These are phyloP conservation scores for Bipolaris bicolor DNA, from an alignment of 2,329 filamentous ascomycete genomes.

Conservation along the genomic window DNA sequence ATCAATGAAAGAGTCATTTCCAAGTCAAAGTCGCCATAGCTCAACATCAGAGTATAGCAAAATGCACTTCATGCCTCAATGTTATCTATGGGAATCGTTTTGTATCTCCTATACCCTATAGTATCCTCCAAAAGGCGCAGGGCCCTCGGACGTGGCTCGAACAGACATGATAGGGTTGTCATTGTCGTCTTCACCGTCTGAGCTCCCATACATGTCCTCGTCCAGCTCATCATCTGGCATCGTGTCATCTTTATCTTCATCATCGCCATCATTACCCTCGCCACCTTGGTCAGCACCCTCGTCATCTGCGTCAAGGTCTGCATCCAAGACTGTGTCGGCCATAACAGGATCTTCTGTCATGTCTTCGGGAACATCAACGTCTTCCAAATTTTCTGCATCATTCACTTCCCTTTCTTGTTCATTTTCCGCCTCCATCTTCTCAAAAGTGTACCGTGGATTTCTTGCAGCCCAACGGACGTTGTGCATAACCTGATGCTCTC, in stretches of 20 bases:
- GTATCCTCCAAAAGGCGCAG: conserved; percentile 33
- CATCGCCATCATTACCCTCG: conserved; percentile 15
- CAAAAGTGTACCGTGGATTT: conserved; percentile 44
- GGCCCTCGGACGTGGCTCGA: conserved; percentile 25
- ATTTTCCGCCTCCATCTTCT: conserved; percentile 33
- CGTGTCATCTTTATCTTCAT: conserved; percentile 24
- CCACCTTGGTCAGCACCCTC: conserved; percentile 25
- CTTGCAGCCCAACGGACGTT: conserved; percentile 40
- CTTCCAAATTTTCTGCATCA: conserved; percentile 25
- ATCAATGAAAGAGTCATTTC: neutral
- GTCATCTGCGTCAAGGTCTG: conserved; percentile 27
- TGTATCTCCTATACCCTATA: conserved; percentile 21
- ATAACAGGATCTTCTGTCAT: conserved; percentile 40
- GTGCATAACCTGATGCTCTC: conserved; percentile 43
- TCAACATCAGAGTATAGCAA: neutral
- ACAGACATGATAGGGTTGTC: conserved; percentile 18
- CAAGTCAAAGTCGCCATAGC: neutral
- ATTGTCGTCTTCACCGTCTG: conserved; percentile 22
- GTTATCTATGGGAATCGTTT: too few relatives aligned
- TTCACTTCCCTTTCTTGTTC: conserved; percentile 8
- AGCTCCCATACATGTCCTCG: conserved; percentile 25
- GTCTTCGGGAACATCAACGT: conserved; percentile 37
- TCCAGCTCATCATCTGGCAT: conserved; percentile 19
- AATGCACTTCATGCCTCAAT: neutral
- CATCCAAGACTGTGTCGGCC: conserved; percentile 31